A percentile compares a stretch with the other conserved stretches of the same genome.
Conservation (phyloP, 768 basidiomycete genomes). For the Gyrodon lividus region DNA sequence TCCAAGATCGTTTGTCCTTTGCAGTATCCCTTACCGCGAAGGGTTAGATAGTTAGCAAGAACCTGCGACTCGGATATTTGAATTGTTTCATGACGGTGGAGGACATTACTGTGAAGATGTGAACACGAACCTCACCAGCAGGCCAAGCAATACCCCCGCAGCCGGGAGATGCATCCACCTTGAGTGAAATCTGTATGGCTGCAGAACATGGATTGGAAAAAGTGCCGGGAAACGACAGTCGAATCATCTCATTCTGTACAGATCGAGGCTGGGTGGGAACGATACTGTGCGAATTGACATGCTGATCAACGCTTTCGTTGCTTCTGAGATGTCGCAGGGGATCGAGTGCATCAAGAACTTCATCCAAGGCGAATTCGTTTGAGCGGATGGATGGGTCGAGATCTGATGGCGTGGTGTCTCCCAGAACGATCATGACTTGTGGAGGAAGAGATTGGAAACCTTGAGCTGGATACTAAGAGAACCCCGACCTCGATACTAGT, state of each 20-base stretch:
- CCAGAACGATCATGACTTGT: conserved; percentile 1
- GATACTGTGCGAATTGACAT: conserved; percentile 27
- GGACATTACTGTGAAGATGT: background rate
- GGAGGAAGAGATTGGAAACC: background rate
- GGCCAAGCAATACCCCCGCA: conserved; percentile 95
- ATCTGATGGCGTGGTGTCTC: background rate
- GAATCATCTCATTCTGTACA: conserved; percentile 45
- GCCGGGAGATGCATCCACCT: conserved; percentile 79
- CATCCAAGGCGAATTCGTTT: conserved; percentile 47
- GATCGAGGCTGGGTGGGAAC: conserved; percentile 57
- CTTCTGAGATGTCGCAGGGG: conserved; percentile 62
- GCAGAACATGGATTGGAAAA: conserved; percentile 1
- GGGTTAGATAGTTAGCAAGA: conserved; percentile 70
- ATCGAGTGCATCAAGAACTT: conserved; percentile 52
- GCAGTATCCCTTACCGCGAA: conserved; percentile 50
- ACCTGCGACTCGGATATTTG: conserved; percentile 47
- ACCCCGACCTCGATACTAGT: no score
- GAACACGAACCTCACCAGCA: conserved; percentile 71
- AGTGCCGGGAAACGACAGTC: conserved; percentile 39
- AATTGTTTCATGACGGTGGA: conserved; percentile 4
- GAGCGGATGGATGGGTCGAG: conserved; percentile 13
- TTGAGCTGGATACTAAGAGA: background rate
- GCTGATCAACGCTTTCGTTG: conserved; percentile 31
- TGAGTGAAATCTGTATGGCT: conserved; percentile 40
- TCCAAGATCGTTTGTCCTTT: conserved; percentile 65